A percentile compares a stretch with the other conserved stretches of the same genome.
Conservation (phyloP, 139 green algal species). For the Chlorella sp. region DNA sequence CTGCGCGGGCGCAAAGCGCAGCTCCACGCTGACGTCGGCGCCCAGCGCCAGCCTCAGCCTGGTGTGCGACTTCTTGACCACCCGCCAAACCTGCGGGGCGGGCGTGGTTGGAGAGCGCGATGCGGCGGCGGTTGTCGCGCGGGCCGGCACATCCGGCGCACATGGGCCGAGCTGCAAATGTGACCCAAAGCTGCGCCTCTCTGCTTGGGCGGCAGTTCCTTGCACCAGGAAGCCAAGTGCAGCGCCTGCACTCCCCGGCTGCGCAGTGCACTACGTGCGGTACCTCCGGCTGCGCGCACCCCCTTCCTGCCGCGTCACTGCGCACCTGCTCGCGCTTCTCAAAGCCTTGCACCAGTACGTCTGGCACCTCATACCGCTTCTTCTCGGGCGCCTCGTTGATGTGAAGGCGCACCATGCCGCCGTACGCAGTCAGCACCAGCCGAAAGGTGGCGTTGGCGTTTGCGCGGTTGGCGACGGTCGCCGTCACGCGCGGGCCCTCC, state of each 20-base stretch:
- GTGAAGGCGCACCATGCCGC: slow-evolving; percentile 71
- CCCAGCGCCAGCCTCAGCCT: slow-evolving; percentile 28
- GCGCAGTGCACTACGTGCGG: too few relatives aligned
- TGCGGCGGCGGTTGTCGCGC: too few relatives aligned
- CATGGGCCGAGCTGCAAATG: too few relatives aligned
- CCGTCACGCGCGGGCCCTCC: slow-evolving; percentile 43
- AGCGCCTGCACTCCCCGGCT: too few relatives aligned
- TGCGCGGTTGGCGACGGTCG: slow-evolving; percentile 49
- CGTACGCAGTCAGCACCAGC: slow-evolving; percentile 69
- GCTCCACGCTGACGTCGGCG: slow-evolving; percentile 28
- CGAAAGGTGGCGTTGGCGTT: slow-evolving; percentile 44
- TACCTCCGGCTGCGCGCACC: too few relatives aligned
- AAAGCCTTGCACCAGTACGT: slow-evolving; percentile 67
- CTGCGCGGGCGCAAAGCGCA: slow-evolving; percentile 59
- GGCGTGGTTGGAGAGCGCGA: neutral
- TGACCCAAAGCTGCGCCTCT: too few relatives aligned
- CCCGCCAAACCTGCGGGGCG: slow-evolving; percentile 26
- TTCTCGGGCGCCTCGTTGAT: slow-evolving; percentile 68
- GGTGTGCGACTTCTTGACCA: slow-evolving; percentile 25
- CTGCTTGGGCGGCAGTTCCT: too few relatives aligned
- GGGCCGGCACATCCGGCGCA: too few relatives aligned
- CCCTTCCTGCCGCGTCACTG: neutral
- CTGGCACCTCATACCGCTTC: slow-evolving; percentile 72
- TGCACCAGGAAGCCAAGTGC: too few relatives aligned
- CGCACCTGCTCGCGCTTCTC: slow-evolving; percentile 25